Evolutionary conservation across 345 rosid species (phyloP), one percentile per base, ranked within the genome.

Genomic region (Bruguiera parviflora): DNA sequence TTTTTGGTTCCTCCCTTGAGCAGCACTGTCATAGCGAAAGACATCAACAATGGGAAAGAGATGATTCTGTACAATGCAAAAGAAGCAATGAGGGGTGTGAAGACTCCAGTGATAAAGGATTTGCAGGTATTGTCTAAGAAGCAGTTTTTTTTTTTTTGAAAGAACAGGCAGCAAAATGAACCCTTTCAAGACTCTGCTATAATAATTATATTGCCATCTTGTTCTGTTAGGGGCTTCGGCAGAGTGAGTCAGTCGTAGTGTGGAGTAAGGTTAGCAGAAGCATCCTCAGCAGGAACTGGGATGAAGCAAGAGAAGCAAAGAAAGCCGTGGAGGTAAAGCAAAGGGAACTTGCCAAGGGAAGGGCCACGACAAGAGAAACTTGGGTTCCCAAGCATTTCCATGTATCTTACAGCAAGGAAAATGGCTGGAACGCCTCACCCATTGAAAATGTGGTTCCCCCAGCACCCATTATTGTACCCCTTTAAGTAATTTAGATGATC

Each of bases 351-450:
- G 43, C 29, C 62, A 86, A 67, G 64, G 80, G 77, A 37, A 87
- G 91, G 74, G 70, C 71, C 20, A 71, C 87, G 16, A 69, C 22
- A 24, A 86, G 85, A 10, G 73, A 82, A 62, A 79, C 70, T 33
- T 91, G 95, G 98, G 77, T 67, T 69, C 89, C 98, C 6, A 84
- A 84, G 67, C 84, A 88, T 83, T 89, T 94, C 79, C 76, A 13
- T 7, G 63, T 80, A 28, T 65, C 62, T 64, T 74, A 65, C 58
- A 79, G 47, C 67, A 80, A 82, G 39, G 91, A 87, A 53, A 77
- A 47, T 27, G 83, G 72, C 29, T 91, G 96, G 92, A 86, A 83
- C 4, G 87, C 90, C 78, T 78, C 66, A 28, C 96, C 98, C 16
- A 60, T 81, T 47, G 80, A 79, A 24, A 69, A 71, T 58, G 56